A percentile compares a stretch with the other conserved stretches of the same genome.
Evolutionary conservation across 108 stramenopile species (phyloP).

Genomic region (Pseudonitzschia delicatissima): DNA sequence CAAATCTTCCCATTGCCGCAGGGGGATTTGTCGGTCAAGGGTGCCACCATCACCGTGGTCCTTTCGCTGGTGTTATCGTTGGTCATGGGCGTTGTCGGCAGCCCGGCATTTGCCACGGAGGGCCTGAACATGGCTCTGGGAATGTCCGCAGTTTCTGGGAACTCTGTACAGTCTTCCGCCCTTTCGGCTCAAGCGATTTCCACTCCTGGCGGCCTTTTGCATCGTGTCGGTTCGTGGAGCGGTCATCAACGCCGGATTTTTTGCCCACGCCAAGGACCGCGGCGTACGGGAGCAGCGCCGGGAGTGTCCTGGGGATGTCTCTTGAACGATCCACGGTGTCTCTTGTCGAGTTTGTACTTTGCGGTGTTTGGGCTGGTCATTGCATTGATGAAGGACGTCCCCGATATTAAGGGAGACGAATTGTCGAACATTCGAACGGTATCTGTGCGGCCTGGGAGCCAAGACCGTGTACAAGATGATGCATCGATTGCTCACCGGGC

Average conservation of each 20-base stretch:
- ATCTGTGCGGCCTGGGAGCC: slow-evolving; percentile 72
- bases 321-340: slow-evolving; percentile 48
- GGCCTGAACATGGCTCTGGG: slow-evolving; percentile 79
- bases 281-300: slow-evolving; percentile 42
- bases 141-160: slow-evolving; percentile 84
- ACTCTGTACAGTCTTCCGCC: slow-evolving; percentile 86
- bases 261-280: slow-evolving; percentile 67
- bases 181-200: slow-evolving; percentile 90
- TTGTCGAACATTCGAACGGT: slow-evolving; percentile 75
- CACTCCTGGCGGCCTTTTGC: slow-evolving; percentile 91
- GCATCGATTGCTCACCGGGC: slow-evolving; percentile 21
- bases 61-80: slow-evolving; percentile 55
- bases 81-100: slow-evolving; percentile 57
- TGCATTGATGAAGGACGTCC: slow-evolving; percentile 91
- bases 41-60: slow-evolving; percentile 58
- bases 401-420: slow-evolving; percentile 77
- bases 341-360: slow-evolving; percentile 74
- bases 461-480: slow-evolving; percentile 27
- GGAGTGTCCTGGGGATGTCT: slow-evolving; percentile 53
- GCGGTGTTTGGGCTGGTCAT: slow-evolving; percentile 85
- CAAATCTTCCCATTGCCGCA: slow-evolving; percentile 86
- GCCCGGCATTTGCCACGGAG: slow-evolving; percentile 48
- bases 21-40: slow-evolving; percentile 58
- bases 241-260: slow-evolving; percentile 91
- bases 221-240: slow-evolving; percentile 92